These are phyloP conservation scores for Tillandsia fasciculata DNA, from an alignment of 176 grass and related monocot genomes.

Conservation along the genomic window DNA sequence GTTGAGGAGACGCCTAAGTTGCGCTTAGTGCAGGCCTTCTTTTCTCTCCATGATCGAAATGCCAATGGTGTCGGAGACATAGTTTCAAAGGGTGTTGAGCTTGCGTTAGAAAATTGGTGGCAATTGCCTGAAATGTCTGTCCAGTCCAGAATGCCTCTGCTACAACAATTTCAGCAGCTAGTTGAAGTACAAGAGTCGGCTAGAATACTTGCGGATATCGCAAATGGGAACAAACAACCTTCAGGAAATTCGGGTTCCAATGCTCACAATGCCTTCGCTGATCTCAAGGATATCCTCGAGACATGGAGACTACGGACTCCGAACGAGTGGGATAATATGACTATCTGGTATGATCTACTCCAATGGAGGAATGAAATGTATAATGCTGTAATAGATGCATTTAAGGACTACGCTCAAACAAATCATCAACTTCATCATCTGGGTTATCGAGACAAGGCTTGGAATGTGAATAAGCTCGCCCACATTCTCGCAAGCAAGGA, in stretches of 20 bases:
- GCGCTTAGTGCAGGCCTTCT: constrained; percentile 76
- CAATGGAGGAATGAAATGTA: constrained; percentile 99
- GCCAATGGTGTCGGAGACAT: constrained; percentile 72
- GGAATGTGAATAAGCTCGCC: constrained; percentile 99
- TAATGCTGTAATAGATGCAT: constrained; percentile 96
- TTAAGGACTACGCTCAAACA: constrained; percentile 83
- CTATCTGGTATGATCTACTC: constrained; percentile 95
- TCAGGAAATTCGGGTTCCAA: constrained; percentile 72
- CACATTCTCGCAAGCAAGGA: constrained; percentile 92
- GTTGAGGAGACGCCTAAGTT: constrained; percentile 86
- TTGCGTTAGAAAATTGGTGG: constrained; percentile 98
- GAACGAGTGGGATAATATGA: constrained; percentile 94
- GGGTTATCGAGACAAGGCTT: constrained; percentile 92
- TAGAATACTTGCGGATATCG: constrained; percentile 86
- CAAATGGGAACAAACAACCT: constrained; percentile 90
- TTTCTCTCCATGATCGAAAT: constrained; percentile 74
- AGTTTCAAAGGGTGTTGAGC: constrained; percentile 83
- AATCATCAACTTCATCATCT: constrained; percentile 99
- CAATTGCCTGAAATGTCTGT: constrained; percentile 96
- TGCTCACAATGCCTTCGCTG: constrained; percentile 63
- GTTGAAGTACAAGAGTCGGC: constrained; percentile 96
- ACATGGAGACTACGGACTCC: constrained; percentile 95
- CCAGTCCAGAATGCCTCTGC: constrained; percentile 71
- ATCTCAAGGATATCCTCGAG: constrained; percentile 98
- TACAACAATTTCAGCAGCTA: constrained; percentile 96